phyloP scores from a whole-genome alignment of 306 rosid species.

The Canavalia gladiata region DNA sequence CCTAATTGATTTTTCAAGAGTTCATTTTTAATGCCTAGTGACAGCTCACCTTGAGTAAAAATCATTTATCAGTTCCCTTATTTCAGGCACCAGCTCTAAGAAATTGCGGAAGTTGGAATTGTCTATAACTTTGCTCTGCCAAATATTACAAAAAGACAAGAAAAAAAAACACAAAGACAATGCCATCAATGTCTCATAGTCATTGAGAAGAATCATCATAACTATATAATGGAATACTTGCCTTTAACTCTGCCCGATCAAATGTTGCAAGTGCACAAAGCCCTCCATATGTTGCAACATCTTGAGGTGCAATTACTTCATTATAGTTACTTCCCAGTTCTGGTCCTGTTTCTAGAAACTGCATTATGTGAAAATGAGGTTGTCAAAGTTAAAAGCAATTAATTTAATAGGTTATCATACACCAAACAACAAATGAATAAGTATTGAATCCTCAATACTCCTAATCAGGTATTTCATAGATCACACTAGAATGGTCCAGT shows the following conservation, averaged over 20 bases:
- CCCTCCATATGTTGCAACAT: slow-evolving; percentile 98
- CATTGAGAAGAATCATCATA: slow-evolving; percentile 6
- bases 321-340: slow-evolving; percentile 85
- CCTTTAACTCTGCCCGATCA: slow-evolving; percentile 95
- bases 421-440: slow-evolving; percentile 33
- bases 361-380: slow-evolving; percentile 47
- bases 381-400: slow-evolving; percentile 34
- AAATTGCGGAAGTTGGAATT: slow-evolving; percentile 86
- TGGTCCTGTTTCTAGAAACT: slow-evolving; percentile 89
- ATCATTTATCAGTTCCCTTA: slow-evolving; percentile 95
- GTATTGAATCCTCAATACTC: slow-evolving; percentile 17
- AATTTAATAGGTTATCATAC: slow-evolving; percentile 14
- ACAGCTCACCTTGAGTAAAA: slow-evolving; percentile 87
- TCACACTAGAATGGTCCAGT: slow-evolving; percentile 23
- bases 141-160: slow-evolving; percentile 47
- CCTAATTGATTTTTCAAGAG: neutral
- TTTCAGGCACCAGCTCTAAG: slow-evolving; percentile 96
- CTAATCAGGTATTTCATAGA: slow-evolving; percentile 22
- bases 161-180: slow-evolving; percentile 45
- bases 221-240: slow-evolving; percentile 48
- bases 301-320: slow-evolving; percentile 97
- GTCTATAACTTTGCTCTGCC: slow-evolving; percentile 95
- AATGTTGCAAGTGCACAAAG: slow-evolving; percentile 99
- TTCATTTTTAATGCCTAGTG: neutral
- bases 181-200: slow-evolving; percentile 21